Evolutionary conservation across 768 basidiomycete species (phyloP).

Genomic region (Mycena sanguinolenta): DNA sequence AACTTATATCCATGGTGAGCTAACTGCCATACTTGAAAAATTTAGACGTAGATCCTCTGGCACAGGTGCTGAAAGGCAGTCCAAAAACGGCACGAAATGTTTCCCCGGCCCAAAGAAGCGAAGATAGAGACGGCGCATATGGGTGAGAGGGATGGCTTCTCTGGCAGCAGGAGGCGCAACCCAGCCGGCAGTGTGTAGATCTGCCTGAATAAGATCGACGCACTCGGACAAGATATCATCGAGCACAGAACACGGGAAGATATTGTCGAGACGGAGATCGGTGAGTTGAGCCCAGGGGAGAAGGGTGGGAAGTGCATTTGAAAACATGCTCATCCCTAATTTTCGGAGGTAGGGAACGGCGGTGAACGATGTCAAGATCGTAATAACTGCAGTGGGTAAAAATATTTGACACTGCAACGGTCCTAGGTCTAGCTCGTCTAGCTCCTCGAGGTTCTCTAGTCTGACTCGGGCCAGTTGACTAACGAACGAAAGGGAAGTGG

Average conservation of each 20-base stretch:
- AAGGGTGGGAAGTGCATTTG: background rate
- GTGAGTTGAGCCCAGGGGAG: constrained; percentile 5
- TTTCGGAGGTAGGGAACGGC: background rate
- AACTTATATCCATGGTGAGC: too few relatives aligned
- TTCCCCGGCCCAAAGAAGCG: background rate
- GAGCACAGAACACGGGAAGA: too few relatives aligned
- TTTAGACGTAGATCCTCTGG: background rate
- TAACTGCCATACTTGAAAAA: too few relatives aligned
- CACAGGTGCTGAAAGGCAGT: background rate
- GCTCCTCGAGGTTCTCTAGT: too few relatives aligned
- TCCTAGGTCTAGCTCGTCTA: background rate
- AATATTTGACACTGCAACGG: fast-evolving
- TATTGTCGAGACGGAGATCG: background rate
- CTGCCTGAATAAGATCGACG: too few relatives aligned
- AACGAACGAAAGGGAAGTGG: too few relatives aligned
- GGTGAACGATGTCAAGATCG: background rate
- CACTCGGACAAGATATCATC: too few relatives aligned
- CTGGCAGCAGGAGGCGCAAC: too few relatives aligned
- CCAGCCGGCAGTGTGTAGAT: too few relatives aligned
- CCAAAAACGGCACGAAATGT: background rate
- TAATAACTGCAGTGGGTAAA: too few relatives aligned
- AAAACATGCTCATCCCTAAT: background rate
- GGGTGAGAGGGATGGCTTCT: background rate
- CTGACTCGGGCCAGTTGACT: too few relatives aligned
- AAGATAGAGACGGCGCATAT: background rate